Evolutionary conservation across 2,329 filamentous ascomycete genomes (phyloP), one percentile per base, ranked within the genome.

Genomic region (Fusarium sp.): DNA sequence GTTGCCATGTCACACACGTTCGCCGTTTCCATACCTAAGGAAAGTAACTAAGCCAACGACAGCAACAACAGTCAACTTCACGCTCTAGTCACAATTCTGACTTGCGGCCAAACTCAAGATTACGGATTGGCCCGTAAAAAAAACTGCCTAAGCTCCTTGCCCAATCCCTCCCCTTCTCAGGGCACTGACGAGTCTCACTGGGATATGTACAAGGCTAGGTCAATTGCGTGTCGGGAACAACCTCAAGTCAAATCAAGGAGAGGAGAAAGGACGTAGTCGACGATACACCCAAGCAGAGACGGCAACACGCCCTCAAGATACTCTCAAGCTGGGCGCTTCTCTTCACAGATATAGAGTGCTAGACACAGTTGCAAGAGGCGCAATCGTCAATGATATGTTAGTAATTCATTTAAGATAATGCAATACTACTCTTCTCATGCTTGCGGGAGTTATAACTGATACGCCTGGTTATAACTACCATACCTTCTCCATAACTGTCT

Each of bases 81-180:
- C 27, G 27, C 27, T 30, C 27, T 30, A 30, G 27, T 30, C 27
- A 10, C 25, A 13, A 30, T 25, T 13, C 20, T 25, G n/a, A 30
- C 25, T 52, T 30, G 6, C 10, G 2, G 25, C 4, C 1, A 3
- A 13, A 48, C 25, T 7, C 7, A 27, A 27, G 23, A 18, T 10
- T 14, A 2, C 4, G 23, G 14, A 18, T 7, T 11, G 1, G 5
- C 4, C 3, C 14, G 7, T 18, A 6, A 8, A 18, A 8, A 8
- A 10, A 18, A 8, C 14, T 16, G 2, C 16, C 14, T 3, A 27
- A 3, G 8, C 14, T 18, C 23, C 27, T 8, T 4, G 8, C 23
- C 16, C 20, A 48, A 6, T 30, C 27, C 27, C 27, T 30, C 27
- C 27, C 27, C 27, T 30, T 30, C 27, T 30, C 27, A 30, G 27